Evolutionary conservation across 208 protist genomes (phyloP), one percentile per base, ranked within the genome.

Genomic region (Trypanosoma vivax): DNA sequence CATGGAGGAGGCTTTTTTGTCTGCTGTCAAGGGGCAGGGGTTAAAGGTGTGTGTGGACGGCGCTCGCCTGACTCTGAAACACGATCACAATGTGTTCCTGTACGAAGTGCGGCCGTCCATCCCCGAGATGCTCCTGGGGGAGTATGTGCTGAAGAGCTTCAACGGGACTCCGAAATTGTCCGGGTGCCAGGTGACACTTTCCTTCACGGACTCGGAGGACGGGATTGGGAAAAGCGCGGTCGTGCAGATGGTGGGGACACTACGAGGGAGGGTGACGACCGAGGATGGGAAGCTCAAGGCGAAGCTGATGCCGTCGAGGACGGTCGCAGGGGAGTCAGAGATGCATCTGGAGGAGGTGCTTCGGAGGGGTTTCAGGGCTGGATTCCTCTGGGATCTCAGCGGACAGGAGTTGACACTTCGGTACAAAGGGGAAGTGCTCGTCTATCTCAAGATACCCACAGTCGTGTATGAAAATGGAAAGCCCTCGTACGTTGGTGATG

Each of bases 141-240:
- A 85, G 48, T 89, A 79, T 55, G 16, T 88, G 7, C 65, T 88
- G 25, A 76, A 77, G 59, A 57, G 52, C 25, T 76, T 73, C 54
- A 79, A 84, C 41, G 76, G 70, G 27, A 13, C 39, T 6, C 10
- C 46, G 33, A 56, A 76, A 7, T 30, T 50, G 14, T 64, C 64
- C n/a, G 50, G 53, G 23, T 51, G 71, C 9, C 80, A 85, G 56
- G 50, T 73, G 9, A 65, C 49, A 30, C 56, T 90, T 34, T 19
- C 18, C 16, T 81, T 90, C 46, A 35, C 37, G 25, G 35, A 65
- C 3, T 52, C 70, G 9, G 10, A 25, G 6, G 27, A 43, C n/a
- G 49, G 33, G 19, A 39, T 21, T 25, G 31, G 33, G 3, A 23
- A 28, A 24, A 43, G 31, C 25, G 42, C 57, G 2, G n/a, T n/a